These are phyloP conservation scores for Aspergillus piperis DNA, from an alignment of 2,329 filamentous ascomycete species.

Conservation along the genomic window DNA sequence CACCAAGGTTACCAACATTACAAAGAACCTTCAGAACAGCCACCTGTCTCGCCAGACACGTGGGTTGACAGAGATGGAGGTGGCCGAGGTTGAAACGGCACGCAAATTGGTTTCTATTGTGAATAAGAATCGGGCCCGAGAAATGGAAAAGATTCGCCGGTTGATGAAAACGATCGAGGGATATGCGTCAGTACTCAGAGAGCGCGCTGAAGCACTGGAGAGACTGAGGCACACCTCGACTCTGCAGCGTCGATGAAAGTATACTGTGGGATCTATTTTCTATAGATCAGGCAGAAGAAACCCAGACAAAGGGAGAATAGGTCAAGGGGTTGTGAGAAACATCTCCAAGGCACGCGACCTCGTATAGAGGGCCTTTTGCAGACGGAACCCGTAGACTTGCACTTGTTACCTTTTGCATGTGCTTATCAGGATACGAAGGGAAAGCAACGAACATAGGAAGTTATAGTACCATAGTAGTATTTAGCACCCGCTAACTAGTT, in stretches of 20 bases:
- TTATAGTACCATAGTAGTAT: too few species aligned
- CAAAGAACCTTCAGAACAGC: slow-evolving; percentile 18
- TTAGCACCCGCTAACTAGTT: too few species aligned
- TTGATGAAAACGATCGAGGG: slow-evolving; percentile 19
- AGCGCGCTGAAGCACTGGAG: slow-evolving; percentile 16
- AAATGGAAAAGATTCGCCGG: slow-evolving; percentile 21
- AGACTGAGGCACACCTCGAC: neutral
- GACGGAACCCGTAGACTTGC: too few species aligned
- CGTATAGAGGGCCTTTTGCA: too few species aligned
- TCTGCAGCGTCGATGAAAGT: neutral
- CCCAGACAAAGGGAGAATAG: too few species aligned
- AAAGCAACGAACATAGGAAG: too few species aligned
- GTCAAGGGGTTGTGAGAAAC: too few species aligned
- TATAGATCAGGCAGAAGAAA: too few species aligned
- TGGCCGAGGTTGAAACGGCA: slow-evolving; percentile 25
- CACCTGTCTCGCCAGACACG: slow-evolving; percentile 5
- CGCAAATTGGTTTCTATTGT: slow-evolving; percentile 19
- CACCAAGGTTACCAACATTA: slow-evolving; percentile 18
- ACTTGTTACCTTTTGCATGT: too few species aligned
- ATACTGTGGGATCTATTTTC: neutral
- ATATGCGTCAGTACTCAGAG: slow-evolving; percentile 18
- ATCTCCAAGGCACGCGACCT: too few species aligned
- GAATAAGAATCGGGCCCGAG: slow-evolving; percentile 24
- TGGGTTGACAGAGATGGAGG: slow-evolving; percentile 20
- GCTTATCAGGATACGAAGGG: too few species aligned